Base-by-base conservation (phyloP, 129 eudicot genomes). In the Helianthus tuberosus region DNA sequence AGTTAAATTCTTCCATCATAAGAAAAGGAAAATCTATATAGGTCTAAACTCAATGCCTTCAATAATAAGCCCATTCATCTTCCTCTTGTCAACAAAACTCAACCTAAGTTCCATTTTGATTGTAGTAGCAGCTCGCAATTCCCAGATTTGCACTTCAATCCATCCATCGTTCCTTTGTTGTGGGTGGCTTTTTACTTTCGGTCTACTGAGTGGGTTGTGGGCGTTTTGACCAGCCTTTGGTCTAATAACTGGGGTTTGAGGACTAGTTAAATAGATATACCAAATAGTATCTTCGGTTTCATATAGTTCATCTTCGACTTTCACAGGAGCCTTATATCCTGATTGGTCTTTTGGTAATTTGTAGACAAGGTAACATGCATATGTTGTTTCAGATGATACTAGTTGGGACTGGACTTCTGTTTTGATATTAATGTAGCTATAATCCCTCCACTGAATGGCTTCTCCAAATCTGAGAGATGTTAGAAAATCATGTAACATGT, bases 181-280 rank as follows among this genome's bases (percentile, higher is more conserved):
- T 62, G 74, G 84, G 63, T 8, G 14, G 11, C 62, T 36, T 78
- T 46, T 58, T 60, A 44, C 10, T 65, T 68, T 64, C 39, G 29
- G 55, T 13, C 64, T 65, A 78, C 48, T 70, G 43, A 77, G 25
- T 66, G 55, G 71, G 76, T 66, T 85, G 38, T 16, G 74, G 36
- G 71, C 46, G 57, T 66, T 23, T 66, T 46, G 11, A 47, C 2
- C 57, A 5, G 3, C 41, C 41, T 46, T 69, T 69, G 5, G 48
- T 29, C 16, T 36, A 9, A 69, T 35, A 35, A 69, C 17, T 9
- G 64, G 75, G 49, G 51, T 52, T 69, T 36, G 64, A 35, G 75
- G 64, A 54, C 39, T 39, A 9, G 5, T 12, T 54, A 71, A 71
- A 39, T 15, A 36, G 8, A 71, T 54, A 71, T 53, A 36, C 36